Base-by-base conservation (phyloP, 2,329 filamentous ascomycete genomes). In the Aspergillus brasiliensis region DNA sequence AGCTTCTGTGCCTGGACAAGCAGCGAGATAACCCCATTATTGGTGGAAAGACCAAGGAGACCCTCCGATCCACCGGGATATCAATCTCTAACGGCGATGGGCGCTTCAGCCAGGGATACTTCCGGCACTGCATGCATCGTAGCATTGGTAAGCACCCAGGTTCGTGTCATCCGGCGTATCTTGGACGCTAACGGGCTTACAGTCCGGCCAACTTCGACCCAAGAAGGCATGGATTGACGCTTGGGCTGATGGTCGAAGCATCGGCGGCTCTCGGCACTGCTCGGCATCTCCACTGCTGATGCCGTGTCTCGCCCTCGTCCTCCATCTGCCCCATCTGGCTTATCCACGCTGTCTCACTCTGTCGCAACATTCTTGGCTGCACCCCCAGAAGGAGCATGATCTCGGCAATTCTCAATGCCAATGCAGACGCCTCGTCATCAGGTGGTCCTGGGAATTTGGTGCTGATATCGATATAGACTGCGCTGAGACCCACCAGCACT, bases 41-140 rank as follows among this genome's bases (percentile, higher is more conserved):
- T 46, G 38, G n/a, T 25, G 51, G 38, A 19, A 27, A 40, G 34
- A 44, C 10, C 31, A 54, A 11, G 40, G n/a, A 21, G 27, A n/a
- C 27, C 27, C 37, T 31, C n/a, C 38, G 52, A 23, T 46, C 27
- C 52, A 28, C 25, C 38, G 8, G 38, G 23, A 25, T 42, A 55
- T 55, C 38, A 55, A 44, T 55, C 52, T 55, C 52, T 28, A 55
- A 55, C 52, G 52, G 25, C 52, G 38, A 46, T 55, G 38, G 38
- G 25, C 21, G 21, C 15, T 49, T n/a, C 15, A 49, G 46, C 46
- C 23, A 48, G 23, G 23, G 46, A 48, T 48, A 10, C 31, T 3
- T 15, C 23, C n/a, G 25, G 13, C 46, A 28, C 23, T 48, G 27
- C 21, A 25, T 27, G 23, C 6, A 13, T 48, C 6, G 15, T 23